phyloP scores from a whole-genome alignment of 805 yeast genomes.

The Zygosaccharomyces siamensis region DNA sequence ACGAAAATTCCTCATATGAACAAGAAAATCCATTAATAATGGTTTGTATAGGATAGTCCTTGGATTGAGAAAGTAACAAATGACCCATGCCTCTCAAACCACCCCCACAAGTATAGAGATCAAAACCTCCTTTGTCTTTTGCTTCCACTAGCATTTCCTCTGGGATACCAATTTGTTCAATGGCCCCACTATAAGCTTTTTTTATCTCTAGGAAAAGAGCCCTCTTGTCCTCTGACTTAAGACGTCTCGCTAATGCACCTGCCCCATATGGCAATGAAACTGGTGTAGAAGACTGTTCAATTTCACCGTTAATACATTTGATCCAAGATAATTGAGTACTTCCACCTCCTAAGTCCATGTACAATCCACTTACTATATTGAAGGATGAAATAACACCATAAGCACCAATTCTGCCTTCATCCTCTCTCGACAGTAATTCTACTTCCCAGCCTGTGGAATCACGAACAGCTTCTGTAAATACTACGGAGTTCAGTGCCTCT shows the following conservation, averaged over 20 bases:
- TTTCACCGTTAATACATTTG: constrained; percentile 49
- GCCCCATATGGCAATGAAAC: constrained; percentile 72
- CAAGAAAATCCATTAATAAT: constrained; percentile 66
- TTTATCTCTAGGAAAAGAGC: constrained; percentile 50
- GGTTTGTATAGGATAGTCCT: constrained; percentile 62
- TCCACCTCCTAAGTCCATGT: constrained; percentile 73
- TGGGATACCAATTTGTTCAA: constrained; percentile 50
- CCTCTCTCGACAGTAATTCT: constrained; percentile 52
- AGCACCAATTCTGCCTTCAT: constrained; percentile 64
- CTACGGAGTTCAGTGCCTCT: constrained; percentile 59
- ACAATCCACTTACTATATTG: constrained; percentile 59
- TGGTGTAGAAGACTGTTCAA: constrained; percentile 51
- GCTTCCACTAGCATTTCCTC: constrained; percentile 47
- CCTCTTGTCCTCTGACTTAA: constrained; percentile 47
- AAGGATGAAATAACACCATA: constrained; percentile 74
- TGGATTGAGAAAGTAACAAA: constrained; percentile 46
- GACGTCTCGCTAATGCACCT: constrained; percentile 55
- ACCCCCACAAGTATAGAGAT: constrained; percentile 67
- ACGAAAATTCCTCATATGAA: constrained; percentile 47
- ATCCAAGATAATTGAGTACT: constrained; percentile 69
- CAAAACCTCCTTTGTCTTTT: constrained; percentile 52
- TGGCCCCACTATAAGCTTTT: constrained; percentile 45
- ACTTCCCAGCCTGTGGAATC: constrained; percentile 66
- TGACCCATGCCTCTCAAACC: constrained; percentile 70
- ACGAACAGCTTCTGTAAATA: constrained; percentile 50